Conservation (phyloP, 2,329 filamentous ascomycete species). For the Trichoderma breve region DNA sequence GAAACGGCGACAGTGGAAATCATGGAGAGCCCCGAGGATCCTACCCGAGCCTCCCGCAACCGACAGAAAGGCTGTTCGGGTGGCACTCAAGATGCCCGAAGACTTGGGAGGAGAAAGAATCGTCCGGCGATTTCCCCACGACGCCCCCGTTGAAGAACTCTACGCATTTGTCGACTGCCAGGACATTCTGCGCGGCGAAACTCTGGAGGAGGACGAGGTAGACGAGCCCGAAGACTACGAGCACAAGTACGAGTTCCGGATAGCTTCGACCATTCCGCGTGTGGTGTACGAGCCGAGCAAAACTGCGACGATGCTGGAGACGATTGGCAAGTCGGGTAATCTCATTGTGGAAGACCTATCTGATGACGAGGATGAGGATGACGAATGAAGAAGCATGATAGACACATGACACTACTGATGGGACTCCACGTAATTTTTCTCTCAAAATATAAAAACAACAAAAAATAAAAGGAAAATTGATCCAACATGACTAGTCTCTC, state of each 20-base stretch:
- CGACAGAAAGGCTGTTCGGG: conserved; percentile 68
- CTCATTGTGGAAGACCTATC: conserved; percentile 73
- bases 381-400: conserved; percentile 28
- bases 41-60: conserved; percentile 62
- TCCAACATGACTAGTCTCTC: background rate
- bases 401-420: background rate
- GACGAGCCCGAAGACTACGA: conserved; percentile 56
- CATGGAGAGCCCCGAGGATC: conserved; percentile 72
- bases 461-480: background rate
- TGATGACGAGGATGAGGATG: conserved; percentile 37
- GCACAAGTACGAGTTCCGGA: conserved; percentile 79
- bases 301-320: conserved; percentile 64
- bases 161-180: conserved; percentile 97
- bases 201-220: conserved; percentile 46
- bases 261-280: conserved; percentile 83
- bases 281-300: conserved; percentile 71
- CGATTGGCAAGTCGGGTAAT: conserved; percentile 80
- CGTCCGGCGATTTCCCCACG: conserved; percentile 68
- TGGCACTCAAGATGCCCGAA: conserved; percentile 63
- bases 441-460: background rate
- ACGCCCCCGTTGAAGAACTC: conserved; percentile 78
- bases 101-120: conserved; percentile 66
- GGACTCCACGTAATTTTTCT: background rate
- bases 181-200: conserved; percentile 54
- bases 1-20: conserved; percentile 66